Evolutionary conservation across 2,329 filamentous ascomycete genomes (phyloP).

Genomic region (Colletotrichum eleusines): DNA sequence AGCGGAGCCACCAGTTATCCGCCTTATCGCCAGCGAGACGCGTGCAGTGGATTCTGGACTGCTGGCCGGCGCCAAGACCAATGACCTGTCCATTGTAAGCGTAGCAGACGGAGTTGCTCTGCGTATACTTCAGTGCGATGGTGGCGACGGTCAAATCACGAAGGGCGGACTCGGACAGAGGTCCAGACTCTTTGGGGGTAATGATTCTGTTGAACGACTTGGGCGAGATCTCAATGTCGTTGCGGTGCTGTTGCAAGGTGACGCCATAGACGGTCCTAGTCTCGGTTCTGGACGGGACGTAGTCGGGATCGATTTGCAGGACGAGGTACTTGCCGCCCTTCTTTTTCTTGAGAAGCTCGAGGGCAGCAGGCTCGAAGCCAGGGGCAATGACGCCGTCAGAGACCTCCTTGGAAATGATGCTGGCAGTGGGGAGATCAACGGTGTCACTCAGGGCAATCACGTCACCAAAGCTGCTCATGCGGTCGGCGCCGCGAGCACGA

Average conservation of each 20-base stretch:
- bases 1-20: constrained; percentile 99
- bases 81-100: constrained; percentile 93
- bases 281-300: constrained; percentile 84
- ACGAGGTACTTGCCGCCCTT: constrained; percentile 98
- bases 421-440: constrained; percentile 92
- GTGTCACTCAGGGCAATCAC: constrained; percentile 92
- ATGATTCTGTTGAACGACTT: constrained; percentile 88
- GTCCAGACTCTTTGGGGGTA: constrained; percentile 81
- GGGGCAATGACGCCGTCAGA: constrained; percentile 97
- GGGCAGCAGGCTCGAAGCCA: constrained; percentile 84
- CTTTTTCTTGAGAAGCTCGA: constrained; percentile 96
- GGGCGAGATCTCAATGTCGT: constrained; percentile 88
- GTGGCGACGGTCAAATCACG: constrained; percentile 95
- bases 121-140: constrained; percentile 97
- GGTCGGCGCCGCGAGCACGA: constrained; percentile 92
- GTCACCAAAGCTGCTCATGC: constrained; percentile 99
- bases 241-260: constrained; percentile 89
- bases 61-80: constrained; percentile 94
- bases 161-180: constrained; percentile 83
- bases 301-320: constrained; percentile 92
- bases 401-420: constrained; percentile 97
- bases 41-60: constrained; percentile 98
- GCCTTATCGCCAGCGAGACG: constrained; percentile 97
- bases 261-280: constrained; percentile 91
- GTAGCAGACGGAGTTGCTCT: constrained; percentile 99